These are phyloP conservation scores for Sclerotinia glacialis DNA, from an alignment of 2,329 filamentous ascomycete genomes.

Conservation along the genomic window DNA sequence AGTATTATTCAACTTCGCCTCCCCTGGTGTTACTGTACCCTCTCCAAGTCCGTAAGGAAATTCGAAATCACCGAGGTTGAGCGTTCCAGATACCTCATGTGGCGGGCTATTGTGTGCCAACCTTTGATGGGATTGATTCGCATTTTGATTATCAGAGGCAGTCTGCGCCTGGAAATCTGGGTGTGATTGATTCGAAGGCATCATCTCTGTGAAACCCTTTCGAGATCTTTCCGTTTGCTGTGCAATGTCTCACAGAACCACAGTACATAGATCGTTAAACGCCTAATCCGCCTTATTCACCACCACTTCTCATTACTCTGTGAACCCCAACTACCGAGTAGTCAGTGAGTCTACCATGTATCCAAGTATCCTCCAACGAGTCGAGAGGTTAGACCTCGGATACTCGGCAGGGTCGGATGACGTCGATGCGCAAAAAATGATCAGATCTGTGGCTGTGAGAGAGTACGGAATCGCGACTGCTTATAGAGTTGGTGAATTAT, in stretches of 20 bases:
- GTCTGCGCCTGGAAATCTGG: conserved; percentile 13
- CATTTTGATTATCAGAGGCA: conserved; percentile 11
- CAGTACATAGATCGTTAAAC: not conserved
- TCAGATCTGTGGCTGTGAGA: conserved; percentile 1
- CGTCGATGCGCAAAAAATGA: not conserved
- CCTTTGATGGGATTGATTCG: not conserved
- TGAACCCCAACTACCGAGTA: not conserved
- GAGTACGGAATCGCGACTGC: not conserved
- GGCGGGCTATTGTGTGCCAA: conserved; percentile 27
- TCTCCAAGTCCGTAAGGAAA: conserved; percentile 50
- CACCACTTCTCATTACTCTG: conserved; percentile 25
- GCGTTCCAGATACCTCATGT: conserved; percentile 31
- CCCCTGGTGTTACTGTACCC: conserved; percentile 40
- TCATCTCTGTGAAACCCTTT: not conserved
- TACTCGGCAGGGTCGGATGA: conserved; percentile 8
- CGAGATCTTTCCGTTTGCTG: not conserved
- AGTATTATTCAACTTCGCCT: conserved; percentile 32
- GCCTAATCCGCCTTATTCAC: not conserved
- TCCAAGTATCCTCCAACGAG: not conserved
- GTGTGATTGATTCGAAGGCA: conserved; percentile 9
- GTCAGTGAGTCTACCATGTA: not conserved
- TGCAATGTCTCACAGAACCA: conserved; percentile 10
- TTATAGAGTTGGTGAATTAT: not conserved
- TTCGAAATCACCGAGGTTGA: conserved; percentile 51
- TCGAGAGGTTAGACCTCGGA: not conserved